These are phyloP conservation scores for Bombardia bombarda DNA, from an alignment of 495 filamentous ascomycete species.

Conservation along the genomic window DNA sequence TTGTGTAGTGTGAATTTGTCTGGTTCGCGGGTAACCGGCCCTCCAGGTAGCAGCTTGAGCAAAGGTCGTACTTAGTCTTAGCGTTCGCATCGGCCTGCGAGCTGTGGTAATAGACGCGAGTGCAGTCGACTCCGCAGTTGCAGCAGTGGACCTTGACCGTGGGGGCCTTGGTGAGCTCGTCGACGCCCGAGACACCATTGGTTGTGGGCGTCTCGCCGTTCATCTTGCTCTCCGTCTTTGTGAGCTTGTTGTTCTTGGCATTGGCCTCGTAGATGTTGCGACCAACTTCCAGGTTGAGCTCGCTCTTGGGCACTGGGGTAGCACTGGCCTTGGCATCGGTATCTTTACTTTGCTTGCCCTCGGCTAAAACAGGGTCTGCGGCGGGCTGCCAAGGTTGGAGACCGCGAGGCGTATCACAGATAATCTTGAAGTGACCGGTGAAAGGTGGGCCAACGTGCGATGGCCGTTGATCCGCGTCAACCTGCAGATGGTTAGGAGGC, in stretches of 20 bases:
- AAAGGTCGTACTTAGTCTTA: slow-evolving; percentile 73
- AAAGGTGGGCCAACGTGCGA: slow-evolving; percentile 95
- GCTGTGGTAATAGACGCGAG: slow-evolving; percentile 83
- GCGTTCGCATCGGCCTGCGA: slow-evolving; percentile 48
- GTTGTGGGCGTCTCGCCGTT: slow-evolving; percentile 64
- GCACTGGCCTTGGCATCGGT: slow-evolving; percentile 62
- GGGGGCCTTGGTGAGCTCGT: slow-evolving; percentile 51
- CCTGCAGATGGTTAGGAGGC: too few relatives aligned
- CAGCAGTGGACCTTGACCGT: slow-evolving; percentile 62
- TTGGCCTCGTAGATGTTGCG: slow-evolving; percentile 93
- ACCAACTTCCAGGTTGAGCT: slow-evolving; percentile 80
- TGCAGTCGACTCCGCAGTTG: slow-evolving; percentile 89
- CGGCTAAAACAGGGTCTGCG: slow-evolving; percentile 55
- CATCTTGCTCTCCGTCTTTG: slow-evolving; percentile 41
- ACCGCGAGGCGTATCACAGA: slow-evolving; percentile 89
- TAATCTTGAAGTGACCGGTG: slow-evolving; percentile 92
- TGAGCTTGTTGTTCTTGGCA: slow-evolving; percentile 73
- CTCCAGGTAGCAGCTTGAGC: slow-evolving; percentile 81
- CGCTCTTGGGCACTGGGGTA: slow-evolving; percentile 62
- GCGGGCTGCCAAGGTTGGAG: slow-evolving; percentile 91
- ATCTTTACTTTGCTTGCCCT: slow-evolving; percentile 64
- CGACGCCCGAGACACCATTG: slow-evolving; percentile 46
- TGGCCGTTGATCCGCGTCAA: slow-evolving; percentile 89
- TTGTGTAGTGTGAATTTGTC: slow-evolving; percentile 66
- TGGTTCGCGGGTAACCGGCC: slow-evolving; percentile 69